Conservation (phyloP, 805 yeast species). For the Danielia oregonensis region DNA sequence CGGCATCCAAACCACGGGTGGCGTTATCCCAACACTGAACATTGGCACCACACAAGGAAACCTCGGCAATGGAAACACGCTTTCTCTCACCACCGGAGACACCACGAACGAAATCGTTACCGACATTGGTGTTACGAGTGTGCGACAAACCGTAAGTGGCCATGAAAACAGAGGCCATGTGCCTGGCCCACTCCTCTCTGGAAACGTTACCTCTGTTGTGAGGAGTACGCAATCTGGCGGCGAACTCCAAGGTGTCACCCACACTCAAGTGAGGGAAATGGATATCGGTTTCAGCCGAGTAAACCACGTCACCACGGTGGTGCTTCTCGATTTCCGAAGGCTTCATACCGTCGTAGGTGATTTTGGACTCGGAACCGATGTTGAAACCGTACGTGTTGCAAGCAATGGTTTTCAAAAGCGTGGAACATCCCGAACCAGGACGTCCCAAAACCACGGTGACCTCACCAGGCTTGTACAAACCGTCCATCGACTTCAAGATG, state of each 20-base stretch:
- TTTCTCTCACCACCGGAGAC: slow-evolving; percentile 73
- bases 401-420: slow-evolving; percentile 60
- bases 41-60: slow-evolving; percentile 46
- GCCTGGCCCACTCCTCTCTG: slow-evolving; percentile 49
- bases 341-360: slow-evolving; percentile 54
- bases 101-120: slow-evolving; percentile 64
- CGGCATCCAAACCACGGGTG: slow-evolving; percentile 67
- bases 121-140: slow-evolving; percentile 56
- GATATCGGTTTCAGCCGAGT: slow-evolving; percentile 63
- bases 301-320: slow-evolving; percentile 66
- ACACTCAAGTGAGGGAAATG: slow-evolving; percentile 71
- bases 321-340: slow-evolving; percentile 47
- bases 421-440: slow-evolving; percentile 81
- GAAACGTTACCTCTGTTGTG: slow-evolving; percentile 56
- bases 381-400: slow-evolving; percentile 61
- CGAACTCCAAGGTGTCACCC: slow-evolving; percentile 60
- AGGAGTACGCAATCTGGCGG: slow-evolving; percentile 61
- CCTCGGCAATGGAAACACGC: slow-evolving; percentile 69
- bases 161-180: slow-evolving; percentile 41
- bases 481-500: slow-evolving; percentile 66
- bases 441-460: slow-evolving; percentile 71
- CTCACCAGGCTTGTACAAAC: slow-evolving; percentile 57
- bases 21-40: slow-evolving; percentile 65
- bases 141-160: slow-evolving; percentile 51
- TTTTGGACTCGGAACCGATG: slow-evolving; percentile 41